Base-by-base conservation (phyloP, 2,329 filamentous ascomycete genomes). In the Ophiostoma pallidulum region DNA sequence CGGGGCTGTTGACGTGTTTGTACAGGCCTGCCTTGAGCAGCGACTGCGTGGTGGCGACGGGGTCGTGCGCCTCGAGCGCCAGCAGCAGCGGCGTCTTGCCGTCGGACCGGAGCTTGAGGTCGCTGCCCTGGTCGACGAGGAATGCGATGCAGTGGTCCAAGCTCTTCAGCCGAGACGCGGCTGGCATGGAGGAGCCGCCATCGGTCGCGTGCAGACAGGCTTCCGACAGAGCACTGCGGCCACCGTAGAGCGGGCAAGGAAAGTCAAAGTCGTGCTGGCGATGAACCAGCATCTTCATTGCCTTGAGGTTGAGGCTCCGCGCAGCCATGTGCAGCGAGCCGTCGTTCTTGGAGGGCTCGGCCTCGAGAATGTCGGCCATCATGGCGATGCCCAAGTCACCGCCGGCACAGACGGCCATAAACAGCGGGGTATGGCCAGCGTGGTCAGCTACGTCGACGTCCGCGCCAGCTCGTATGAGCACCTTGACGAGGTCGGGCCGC, bases 281-380 rank as follows among this genome's bases (percentile, higher is more conserved):
- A 39, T 79, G 66, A 5, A 83, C 62, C 2, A 86, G 65, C 2
- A 78, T 65, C 42, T 70, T 67, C 51, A 82, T 74, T 2, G 73
- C 73, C 12, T 72, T 62, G 0, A 80, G 53, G 53, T 82, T 77
- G 18, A 84, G 66, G 40, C 75, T 71, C 12, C 76, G 68, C 0
- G 80, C 74, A 4, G 80, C 77, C 51, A 82, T 80, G 56, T 85
- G 81, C 3, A 86, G 66, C 2, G 78, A 83, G 0, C 80, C 80
- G 50, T 86, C 81, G 49, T 84, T 78, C 36, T 67, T 70, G 2
- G 74, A 70, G 1, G 77, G 74, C 18, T 76, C 74, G 0, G 75
- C 72, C 0, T 70, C 70, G 5, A 82, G 65, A 1, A 84, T 60
- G 44, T 68, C 70, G 2, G 67, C 64, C 72, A 78, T 72, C 61